Base-by-base conservation (phyloP, 2,329 filamentous ascomycete species). In the Dothistroma pini region DNA sequence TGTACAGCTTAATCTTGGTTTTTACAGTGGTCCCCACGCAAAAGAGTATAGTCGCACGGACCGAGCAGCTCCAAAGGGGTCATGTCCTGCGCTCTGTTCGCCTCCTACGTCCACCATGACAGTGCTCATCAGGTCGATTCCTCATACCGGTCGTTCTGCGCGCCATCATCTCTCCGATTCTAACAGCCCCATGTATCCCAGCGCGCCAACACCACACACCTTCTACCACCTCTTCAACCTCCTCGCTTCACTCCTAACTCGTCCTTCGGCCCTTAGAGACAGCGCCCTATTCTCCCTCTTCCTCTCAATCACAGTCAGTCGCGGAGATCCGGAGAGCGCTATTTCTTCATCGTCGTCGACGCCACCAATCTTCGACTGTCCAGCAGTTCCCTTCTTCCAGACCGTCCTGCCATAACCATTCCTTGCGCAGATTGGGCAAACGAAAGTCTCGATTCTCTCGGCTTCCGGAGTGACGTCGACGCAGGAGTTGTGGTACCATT, bases 401-500 rank as follows among this genome's bases (percentile, higher is more conserved):
- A 56, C 22, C 2, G 52, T 59, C 16, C 21, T 22, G 16, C 41
- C 41, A n/a, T 29, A 12, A 12, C 31, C 54, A 21, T 47, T 25
- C 34, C 19, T 34, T 16, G 35, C 32, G 38, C 62, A 64, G n/a
- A 21, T 12, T 8, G 62, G 59, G 49, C 59, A 64, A 49, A 54
- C 87, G 74, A 82, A 84, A 63, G 84, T 88, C 74, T 90, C 87
- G 63, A 92, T 87, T 57, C 91, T 79, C 63, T 91, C 86, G 65
- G 86, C 86, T 62, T 85, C 81, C 77, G 91, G 89, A 67, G 83
- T 81, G 71, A 96, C 87, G 67, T 89, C 82, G 70, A 97, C 89
- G 73, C 93, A 97, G 72, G 90, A 89, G 53, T 91, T 91, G 74
- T 97, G 93, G 71, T 92, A 97, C 93, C 93, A 96, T 77, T 96